phyloP scores from a whole-genome alignment of 2,329 filamentous ascomycete species.

The Zymoseptoria tritici region DNA sequence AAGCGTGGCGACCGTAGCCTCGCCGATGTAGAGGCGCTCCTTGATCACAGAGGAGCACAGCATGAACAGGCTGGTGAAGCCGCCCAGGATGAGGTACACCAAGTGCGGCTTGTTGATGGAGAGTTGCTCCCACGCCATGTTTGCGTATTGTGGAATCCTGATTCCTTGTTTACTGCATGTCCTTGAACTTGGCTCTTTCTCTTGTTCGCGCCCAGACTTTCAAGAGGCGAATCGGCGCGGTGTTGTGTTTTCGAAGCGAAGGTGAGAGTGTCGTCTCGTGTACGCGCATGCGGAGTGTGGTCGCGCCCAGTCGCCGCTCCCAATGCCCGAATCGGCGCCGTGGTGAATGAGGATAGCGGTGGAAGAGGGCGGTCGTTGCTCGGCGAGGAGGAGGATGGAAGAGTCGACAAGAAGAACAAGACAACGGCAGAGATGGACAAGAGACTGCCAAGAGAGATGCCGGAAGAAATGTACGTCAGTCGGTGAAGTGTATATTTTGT shows the following conservation, averaged over 20 bases:
- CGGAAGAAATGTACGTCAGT: not conserved
- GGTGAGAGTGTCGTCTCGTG: constrained; percentile 4
- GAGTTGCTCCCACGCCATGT: constrained; percentile 73
- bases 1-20: constrained; percentile 87
- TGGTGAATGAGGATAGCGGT: not conserved
- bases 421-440: not conserved
- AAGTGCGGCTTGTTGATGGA: constrained; percentile 89
- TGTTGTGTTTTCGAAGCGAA: constrained; percentile 6
- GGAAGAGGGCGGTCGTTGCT: not conserved
- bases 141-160: constrained; percentile 5
- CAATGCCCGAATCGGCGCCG: constrained; percentile 17
- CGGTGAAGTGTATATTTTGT: not conserved
- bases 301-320: constrained; percentile 31
- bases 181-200: not conserved
- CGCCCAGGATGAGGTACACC: constrained; percentile 97
- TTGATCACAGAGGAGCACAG: constrained; percentile 96
- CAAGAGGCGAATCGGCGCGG: not conserved
- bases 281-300: constrained; percentile 8
- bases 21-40: constrained; percentile 96
- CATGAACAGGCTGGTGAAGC: constrained; percentile 98
- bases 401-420: constrained; percentile 1
- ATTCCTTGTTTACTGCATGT: constrained; percentile 17
- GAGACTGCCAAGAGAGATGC: not conserved
- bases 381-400: not conserved
- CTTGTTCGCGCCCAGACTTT: not conserved